These are phyloP conservation scores for Penicillium sp. DNA, from an alignment of 2,329 filamentous ascomycete genomes.

Conservation along the genomic window DNA sequence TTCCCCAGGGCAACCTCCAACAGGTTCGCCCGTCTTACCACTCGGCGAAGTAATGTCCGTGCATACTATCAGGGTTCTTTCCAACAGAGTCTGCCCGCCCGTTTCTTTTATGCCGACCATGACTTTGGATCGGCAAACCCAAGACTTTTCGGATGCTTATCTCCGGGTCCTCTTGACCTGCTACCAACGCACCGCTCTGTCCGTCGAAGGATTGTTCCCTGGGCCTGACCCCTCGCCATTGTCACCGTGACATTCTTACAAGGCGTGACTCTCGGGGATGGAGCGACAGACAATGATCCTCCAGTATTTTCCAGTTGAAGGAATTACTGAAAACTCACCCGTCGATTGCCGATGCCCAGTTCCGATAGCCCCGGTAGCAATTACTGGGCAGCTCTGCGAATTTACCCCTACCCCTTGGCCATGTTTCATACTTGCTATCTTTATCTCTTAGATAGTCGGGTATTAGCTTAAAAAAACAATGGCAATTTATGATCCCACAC, in stretches of 20 bases:
- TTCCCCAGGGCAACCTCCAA: slow-evolving; percentile 17
- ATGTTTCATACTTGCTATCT: slow-evolving; percentile 17
- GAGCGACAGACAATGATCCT: slow-evolving; percentile 8
- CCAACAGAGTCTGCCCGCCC: slow-evolving; percentile 20
- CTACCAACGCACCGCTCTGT: slow-evolving; percentile 8
- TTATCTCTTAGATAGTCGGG: slow-evolving; percentile 11
- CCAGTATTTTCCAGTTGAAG: slow-evolving; percentile 3
- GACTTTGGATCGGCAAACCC: slow-evolving; percentile 15
- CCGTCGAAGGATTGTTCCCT: slow-evolving; percentile 7
- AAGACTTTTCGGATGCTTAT: slow-evolving; percentile 11
- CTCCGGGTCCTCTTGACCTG: slow-evolving; percentile 6
- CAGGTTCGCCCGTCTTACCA: slow-evolving; percentile 15
- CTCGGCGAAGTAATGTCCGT: slow-evolving; percentile 18
- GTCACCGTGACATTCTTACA: slow-evolving; percentile 9
- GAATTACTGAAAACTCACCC: background rate
- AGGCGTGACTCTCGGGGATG: slow-evolving; percentile 8
- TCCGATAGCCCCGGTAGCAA: slow-evolving; percentile 2
- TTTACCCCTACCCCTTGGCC: slow-evolving; percentile 12
- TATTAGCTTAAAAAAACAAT: slow-evolving; percentile 10
- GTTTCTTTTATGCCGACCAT: slow-evolving; percentile 18
- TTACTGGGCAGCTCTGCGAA: slow-evolving; percentile 15
- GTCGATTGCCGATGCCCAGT: slow-evolving; percentile 5
- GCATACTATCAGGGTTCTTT: slow-evolving; percentile 18
- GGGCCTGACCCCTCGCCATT: slow-evolving; percentile 13
- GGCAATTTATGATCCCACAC: background rate